A percentile compares a stretch with the other conserved stretches of the same genome.
These are phyloP conservation scores for Lachancea cidri DNA, from an alignment of 805 yeast species.

Conservation along the genomic window DNA sequence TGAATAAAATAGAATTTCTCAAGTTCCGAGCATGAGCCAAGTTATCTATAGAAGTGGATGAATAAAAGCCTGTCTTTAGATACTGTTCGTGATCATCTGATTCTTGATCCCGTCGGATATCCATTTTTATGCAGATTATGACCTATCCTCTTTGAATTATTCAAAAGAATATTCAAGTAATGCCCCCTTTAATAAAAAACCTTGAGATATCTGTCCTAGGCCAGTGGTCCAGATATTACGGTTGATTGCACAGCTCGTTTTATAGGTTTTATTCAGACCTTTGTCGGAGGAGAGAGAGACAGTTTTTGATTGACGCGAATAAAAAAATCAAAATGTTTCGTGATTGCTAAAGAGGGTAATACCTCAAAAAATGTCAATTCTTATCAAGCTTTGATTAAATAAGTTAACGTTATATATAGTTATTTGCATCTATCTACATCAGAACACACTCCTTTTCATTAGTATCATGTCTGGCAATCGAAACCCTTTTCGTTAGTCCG, in stretches of 20 bases:
- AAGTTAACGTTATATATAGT: too few relatives aligned
- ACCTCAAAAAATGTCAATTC: not conserved
- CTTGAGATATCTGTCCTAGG: not conserved
- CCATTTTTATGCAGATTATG: not conserved
- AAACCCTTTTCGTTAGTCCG: not conserved
- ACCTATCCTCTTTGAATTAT: not conserved
- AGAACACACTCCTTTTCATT: too few relatives aligned
- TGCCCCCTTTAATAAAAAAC: not conserved
- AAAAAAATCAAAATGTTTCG: not conserved
- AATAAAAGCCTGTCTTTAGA: conserved; percentile 24
- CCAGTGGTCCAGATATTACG: not conserved
- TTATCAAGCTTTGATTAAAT: too few relatives aligned
- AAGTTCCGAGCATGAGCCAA: conserved; percentile 31
- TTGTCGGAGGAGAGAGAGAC: not conserved
- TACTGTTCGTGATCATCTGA: not conserved
- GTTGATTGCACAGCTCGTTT: too few relatives aligned
- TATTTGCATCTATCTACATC: too few relatives aligned
- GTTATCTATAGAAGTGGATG: conserved; percentile 25
- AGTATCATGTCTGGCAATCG: not conserved
- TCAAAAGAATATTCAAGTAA: not conserved
- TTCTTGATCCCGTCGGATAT: not conserved
- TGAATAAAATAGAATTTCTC: conserved; percentile 29
- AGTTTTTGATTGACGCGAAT: not conserved
- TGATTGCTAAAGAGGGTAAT: not conserved
- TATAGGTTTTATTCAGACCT: too few relatives aligned